These are phyloP conservation scores for Boletales sp. DNA, from an alignment of 768 basidiomycete species.

Conservation along the genomic window DNA sequence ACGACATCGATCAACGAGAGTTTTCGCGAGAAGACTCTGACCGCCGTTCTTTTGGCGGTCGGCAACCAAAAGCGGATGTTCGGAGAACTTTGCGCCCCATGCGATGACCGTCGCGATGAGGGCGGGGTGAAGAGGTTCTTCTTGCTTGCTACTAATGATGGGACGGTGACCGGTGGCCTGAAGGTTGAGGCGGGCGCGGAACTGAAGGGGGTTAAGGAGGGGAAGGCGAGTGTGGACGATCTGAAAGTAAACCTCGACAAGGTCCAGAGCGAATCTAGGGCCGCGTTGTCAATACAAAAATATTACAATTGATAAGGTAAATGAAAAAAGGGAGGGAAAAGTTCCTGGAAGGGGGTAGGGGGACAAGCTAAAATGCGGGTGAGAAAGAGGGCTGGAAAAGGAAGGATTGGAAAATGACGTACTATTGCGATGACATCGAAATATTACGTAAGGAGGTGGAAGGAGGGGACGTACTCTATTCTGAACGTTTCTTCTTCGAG, in stretches of 20 bases:
- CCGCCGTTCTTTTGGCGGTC: conserved; percentile 70
- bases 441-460: conserved; percentile 30
- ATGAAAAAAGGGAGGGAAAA: conserved; percentile 24
- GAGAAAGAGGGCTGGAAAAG: conserved; percentile 22
- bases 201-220: conserved; percentile 78
- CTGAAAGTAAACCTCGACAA: conserved; percentile 94
- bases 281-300: conserved; percentile 8
- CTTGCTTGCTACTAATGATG: conserved; percentile 22
- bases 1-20: conserved; percentile 75
- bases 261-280: conserved; percentile 84
- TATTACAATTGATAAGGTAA: conserved; percentile 24
- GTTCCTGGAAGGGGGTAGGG: conserved; percentile 11
- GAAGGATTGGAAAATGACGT: conserved; percentile 20
- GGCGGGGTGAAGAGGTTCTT: conserved; percentile 59
- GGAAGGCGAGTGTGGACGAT: conserved; percentile 87
- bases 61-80: conserved; percentile 77
- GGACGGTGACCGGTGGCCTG: conserved; percentile 25
- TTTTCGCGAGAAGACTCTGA: conserved; percentile 74
- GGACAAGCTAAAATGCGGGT: conserved; percentile 15
- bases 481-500: conserved; percentile 71
- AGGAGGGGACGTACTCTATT: conserved; percentile 69
- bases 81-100: conserved; percentile 93
- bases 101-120: conserved; percentile 85
- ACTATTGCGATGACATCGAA: conserved; percentile 16
- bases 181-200: conserved; percentile 67